phyloP scores from a whole-genome alignment of 176 grass and related monocot genomes.

The Puccinellia tenuiflora region DNA sequence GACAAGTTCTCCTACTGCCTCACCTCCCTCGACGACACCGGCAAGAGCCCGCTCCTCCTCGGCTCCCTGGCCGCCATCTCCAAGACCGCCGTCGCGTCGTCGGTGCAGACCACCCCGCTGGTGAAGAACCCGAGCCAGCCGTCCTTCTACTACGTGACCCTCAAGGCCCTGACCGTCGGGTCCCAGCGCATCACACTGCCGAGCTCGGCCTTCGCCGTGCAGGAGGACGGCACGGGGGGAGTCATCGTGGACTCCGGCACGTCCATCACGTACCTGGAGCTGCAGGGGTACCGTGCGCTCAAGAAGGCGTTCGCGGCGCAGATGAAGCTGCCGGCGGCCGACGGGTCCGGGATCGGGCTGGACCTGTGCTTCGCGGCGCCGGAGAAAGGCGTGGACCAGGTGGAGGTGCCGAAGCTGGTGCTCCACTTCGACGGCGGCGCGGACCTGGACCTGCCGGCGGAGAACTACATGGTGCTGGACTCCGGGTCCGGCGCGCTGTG shows the following conservation, averaged over 20 bases:
- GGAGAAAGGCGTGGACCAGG: conserved; percentile 21
- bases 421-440: conserved; percentile 69
- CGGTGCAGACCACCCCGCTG: conserved; percentile 57
- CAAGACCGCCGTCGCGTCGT: neutral
- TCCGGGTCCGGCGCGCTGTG: conserved; percentile 41
- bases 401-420: conserved; percentile 60
- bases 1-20: conserved; percentile 88
- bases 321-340: conserved; percentile 39
- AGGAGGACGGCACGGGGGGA: conserved; percentile 49
- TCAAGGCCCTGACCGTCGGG: conserved; percentile 53
- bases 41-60: conserved; percentile 50
- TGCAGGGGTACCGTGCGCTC: conserved; percentile 33
- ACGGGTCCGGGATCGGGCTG: conserved; percentile 43
- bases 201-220: conserved; percentile 34
- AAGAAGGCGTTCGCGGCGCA: conserved; percentile 48
- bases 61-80: conserved; percentile 36
- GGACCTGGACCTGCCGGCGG: conserved; percentile 54
- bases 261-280: conserved; percentile 62
- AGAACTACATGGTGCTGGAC: conserved; percentile 73
- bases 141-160: conserved; percentile 58
- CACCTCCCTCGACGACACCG: conserved; percentile 55
- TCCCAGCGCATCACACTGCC: conserved; percentile 34
- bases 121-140: conserved; percentile 56
- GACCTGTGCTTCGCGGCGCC: conserved; percentile 59
- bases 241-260: conserved; percentile 81